These are phyloP conservation scores for Talaromyces thailandensis DNA, from an alignment of 495 filamentous ascomycete species.

Conservation along the genomic window DNA sequence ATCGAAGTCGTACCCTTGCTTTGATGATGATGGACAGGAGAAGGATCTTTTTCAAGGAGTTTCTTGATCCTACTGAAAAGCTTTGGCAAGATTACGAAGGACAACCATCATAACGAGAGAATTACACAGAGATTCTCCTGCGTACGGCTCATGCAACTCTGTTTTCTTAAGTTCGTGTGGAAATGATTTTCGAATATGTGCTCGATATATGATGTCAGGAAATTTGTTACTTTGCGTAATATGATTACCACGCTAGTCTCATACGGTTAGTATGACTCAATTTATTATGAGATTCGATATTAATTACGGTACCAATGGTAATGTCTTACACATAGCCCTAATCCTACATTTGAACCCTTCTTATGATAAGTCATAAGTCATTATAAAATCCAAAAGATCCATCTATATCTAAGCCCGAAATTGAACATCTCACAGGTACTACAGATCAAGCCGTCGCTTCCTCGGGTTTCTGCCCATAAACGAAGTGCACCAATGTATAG, in stretches of 20 bases:
- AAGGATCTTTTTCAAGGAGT: neutral
- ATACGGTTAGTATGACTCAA: neutral
- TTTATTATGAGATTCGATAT: neutral
- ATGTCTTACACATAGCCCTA: neutral
- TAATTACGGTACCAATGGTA: neutral
- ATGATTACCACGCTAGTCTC: neutral
- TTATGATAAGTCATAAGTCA: neutral
- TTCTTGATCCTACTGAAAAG: neutral
- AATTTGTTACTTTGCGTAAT: neutral
- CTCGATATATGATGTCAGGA: neutral
- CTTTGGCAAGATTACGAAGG: neutral
- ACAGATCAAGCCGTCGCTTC: neutral
- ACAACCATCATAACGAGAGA: neutral
- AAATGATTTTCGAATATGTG: too few relatives aligned
- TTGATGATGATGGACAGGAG: neutral
- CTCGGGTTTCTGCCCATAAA: slow-evolving; percentile 23
- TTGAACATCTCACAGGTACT: neutral
- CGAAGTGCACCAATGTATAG: slow-evolving; percentile 27
- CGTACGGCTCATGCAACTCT: neutral
- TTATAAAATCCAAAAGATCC: neutral
- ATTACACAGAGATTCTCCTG: too few relatives aligned
- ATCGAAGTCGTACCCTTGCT: too few relatives aligned
- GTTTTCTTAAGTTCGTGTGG: neutral
- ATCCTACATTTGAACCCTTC: neutral
- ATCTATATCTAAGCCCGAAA: neutral